phyloP scores from a whole-genome alignment of 2,329 filamentous ascomycete genomes.

The Plectosphaerella cucumerina region DNA sequence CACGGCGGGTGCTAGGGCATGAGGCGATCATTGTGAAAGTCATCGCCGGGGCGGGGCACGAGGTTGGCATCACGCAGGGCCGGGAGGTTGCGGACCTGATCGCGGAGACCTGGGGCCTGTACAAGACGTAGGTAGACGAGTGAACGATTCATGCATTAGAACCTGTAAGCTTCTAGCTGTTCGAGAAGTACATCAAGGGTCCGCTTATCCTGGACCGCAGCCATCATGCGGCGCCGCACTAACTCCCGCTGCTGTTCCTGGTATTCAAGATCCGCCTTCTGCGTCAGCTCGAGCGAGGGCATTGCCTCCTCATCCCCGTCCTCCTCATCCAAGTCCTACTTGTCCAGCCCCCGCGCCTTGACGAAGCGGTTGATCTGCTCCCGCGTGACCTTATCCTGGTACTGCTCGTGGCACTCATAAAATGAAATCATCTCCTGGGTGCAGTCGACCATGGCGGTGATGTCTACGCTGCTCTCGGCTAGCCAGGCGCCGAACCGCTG shows the following conservation, averaged over 20 bases:
- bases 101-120: background rate
- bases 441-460: slow-evolving; percentile 80
- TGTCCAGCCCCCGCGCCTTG: slow-evolving; percentile 53
- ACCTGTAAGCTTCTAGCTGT: too few relatives aligned
- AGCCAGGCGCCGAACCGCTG: slow-evolving; percentile 70
- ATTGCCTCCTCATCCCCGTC: background rate
- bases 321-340: slow-evolving; percentile 34
- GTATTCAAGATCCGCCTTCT: background rate
- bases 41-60: slow-evolving; percentile 60
- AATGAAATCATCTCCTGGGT: slow-evolving; percentile 89
- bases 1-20: slow-evolving; percentile 48
- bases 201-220: too few relatives aligned
- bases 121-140: too few relatives aligned
- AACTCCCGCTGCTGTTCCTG: too few relatives aligned
- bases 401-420: slow-evolving; percentile 67
- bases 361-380: slow-evolving; percentile 57
- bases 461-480: slow-evolving; percentile 79
- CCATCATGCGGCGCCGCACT: too few relatives aligned
- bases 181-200: too few relatives aligned
- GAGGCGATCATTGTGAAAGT: slow-evolving; percentile 52
- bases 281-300: background rate
- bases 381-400: slow-evolving; percentile 54
- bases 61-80: slow-evolving; percentile 61
- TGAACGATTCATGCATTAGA: too few relatives aligned
- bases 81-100: slow-evolving; percentile 45